Conservation (phyloP, 2,329 filamentous ascomycete genomes). For the Leptographium wingfieldii region DNA sequence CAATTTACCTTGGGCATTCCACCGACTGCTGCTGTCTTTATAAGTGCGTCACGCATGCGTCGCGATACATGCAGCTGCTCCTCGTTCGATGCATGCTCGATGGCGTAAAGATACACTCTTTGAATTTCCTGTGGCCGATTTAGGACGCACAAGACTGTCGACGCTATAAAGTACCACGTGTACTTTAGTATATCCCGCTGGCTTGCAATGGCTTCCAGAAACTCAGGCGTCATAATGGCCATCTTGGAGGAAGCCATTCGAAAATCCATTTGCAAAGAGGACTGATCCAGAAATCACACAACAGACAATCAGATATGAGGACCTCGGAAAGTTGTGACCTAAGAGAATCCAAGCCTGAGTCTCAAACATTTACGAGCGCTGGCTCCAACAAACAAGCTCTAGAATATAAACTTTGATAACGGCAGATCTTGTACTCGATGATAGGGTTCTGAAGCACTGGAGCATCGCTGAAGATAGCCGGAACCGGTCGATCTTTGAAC, state of each 20-base stretch:
- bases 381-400: too few species aligned
- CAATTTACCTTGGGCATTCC: slow-evolving; percentile 36
- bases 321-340: too few species aligned
- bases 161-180: slow-evolving; percentile 36
- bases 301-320: too few species aligned
- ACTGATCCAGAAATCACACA: not conserved
- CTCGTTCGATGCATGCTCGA: slow-evolving; percentile 20
- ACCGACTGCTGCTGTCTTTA: slow-evolving; percentile 34
- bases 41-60: slow-evolving; percentile 34
- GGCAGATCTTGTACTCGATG: too few species aligned
- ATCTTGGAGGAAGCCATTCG: not conserved
- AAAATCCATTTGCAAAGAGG: not conserved
- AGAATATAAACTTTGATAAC: too few species aligned
- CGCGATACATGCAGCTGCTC: slow-evolving; percentile 30
- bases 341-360: too few species aligned
- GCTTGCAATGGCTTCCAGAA: slow-evolving; percentile 27
- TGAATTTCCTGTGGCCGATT: slow-evolving; percentile 37
- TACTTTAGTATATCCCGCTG: slow-evolving; percentile 29
- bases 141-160: slow-evolving; percentile 30
- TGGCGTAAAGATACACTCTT: slow-evolving; percentile 28
- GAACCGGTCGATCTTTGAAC: not conserved
- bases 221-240: slow-evolving; percentile 22
- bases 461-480: too few species aligned
- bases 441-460: too few species aligned
- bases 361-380: too few species aligned